phyloP scores from a whole-genome alignment of 106 monocot species.

The Dendrobium huoshanense region DNA sequence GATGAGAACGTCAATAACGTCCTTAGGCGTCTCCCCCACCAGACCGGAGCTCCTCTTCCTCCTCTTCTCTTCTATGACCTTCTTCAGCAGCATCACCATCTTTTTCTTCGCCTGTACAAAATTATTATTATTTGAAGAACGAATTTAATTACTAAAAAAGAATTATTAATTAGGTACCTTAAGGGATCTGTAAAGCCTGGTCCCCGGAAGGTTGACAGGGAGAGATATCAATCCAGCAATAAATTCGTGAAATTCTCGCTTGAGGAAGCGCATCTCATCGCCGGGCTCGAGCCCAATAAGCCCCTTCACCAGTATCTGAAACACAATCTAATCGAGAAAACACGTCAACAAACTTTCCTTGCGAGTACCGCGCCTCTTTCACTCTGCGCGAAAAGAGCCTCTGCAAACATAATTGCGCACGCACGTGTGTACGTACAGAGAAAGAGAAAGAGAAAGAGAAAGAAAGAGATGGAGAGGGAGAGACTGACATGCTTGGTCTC shows the following conservation, averaged over 20 bases:
- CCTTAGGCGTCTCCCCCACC: constrained; percentile 9
- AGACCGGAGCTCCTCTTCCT: neutral
- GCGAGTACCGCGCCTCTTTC: neutral
- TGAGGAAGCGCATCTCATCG: constrained; percentile 56
- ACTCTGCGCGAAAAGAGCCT: neutral
- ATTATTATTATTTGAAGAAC: too few relatives aligned
- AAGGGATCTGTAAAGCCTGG: constrained; percentile 67
- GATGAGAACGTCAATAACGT: constrained; percentile 67
- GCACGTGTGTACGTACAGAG: neutral
- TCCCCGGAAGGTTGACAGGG: constrained; percentile 79
- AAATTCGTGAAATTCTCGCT: constrained; percentile 79
- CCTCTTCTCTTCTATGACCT: constrained; percentile 54
- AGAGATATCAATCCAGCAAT: constrained; percentile 87
- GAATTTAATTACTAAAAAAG: neutral
- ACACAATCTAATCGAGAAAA: constrained; percentile 53
- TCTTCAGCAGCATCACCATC: constrained; percentile 54
- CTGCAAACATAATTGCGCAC: neutral
- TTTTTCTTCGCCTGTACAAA: constrained; percentile 42
- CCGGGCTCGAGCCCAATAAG: constrained; percentile 77
- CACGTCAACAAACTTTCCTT: neutral
- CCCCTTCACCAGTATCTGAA: constrained; percentile 70
- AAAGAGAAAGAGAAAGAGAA: neutral
- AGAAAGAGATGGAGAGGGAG: neutral
- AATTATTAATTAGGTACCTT: constrained; percentile 29
- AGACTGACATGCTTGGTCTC: constrained; percentile 62